Percentiles rank a stretch among this genome's conserved stretches.
phyloP scores from a whole-genome alignment of 441 rosid genomes.

The Flueggea neowawraea region DNA sequence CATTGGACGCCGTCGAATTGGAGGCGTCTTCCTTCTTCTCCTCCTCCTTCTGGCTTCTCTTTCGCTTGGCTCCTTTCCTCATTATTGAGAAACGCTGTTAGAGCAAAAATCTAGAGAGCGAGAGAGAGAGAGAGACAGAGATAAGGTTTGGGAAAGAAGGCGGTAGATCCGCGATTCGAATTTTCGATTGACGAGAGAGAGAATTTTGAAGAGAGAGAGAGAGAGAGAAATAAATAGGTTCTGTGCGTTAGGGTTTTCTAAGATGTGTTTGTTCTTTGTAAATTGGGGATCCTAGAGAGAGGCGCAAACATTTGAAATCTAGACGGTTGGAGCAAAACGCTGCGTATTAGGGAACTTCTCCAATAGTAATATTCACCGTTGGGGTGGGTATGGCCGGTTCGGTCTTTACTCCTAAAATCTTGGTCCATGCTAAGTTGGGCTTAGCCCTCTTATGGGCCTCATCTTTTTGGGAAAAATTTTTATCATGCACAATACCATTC shows the following conservation, averaged over 20 bases:
- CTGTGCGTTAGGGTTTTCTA: conserved; percentile 10
- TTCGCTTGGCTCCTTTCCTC: conserved; percentile 81
- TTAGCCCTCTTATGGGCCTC: too few species aligned
- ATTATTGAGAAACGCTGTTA: conserved; percentile 17
- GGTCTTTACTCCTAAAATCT: too few species aligned
- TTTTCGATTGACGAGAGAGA: neutral
- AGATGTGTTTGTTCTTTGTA: neutral
- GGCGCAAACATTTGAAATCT: conserved; percentile 15
- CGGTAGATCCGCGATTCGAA: neutral
- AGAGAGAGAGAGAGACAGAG: conserved; percentile 8
- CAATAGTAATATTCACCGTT: too few species aligned
- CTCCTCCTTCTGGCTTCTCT: conserved; percentile 34
- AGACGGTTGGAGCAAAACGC: neutral
- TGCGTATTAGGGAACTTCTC: neutral
- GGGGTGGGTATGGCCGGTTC: too few species aligned
- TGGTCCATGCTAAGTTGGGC: too few species aligned
- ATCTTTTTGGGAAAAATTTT: too few species aligned
- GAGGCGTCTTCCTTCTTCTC: conserved; percentile 22
- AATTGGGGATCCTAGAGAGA: neutral
- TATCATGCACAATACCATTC: too few species aligned
- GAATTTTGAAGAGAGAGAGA: too few species aligned
- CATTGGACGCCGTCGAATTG: conserved; percentile 17
- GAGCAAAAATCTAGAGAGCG: neutral
- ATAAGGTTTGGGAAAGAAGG: neutral
- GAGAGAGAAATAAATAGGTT: neutral